Evolutionary conservation across 768 basidiomycete species (phyloP), one percentile per base, ranked within the genome.

Genomic region (Psilocybe subaeruginosa): DNA sequence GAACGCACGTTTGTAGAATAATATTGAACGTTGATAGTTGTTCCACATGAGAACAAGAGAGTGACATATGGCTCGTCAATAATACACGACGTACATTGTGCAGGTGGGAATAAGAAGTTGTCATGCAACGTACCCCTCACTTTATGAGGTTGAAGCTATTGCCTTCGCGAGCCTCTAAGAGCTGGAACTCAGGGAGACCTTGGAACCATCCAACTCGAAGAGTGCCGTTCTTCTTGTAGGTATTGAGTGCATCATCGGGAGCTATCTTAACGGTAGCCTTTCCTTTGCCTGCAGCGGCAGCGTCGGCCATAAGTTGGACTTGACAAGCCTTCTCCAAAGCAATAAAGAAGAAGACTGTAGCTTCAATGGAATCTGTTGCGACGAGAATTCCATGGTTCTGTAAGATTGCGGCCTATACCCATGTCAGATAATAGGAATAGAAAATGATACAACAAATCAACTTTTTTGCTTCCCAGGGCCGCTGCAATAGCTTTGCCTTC

Each of bases 401-500:
- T 48, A 80, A 68, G 37, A 81, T 80, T 43, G 76, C 76, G 14
- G 77, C 75, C 73, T 74, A 55, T 50, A 45, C 6, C 23, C 9
- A 46, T 56, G 54, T 59, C 35, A 61, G 41, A 63, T 51, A 58
- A 54, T 33, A 23, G 14, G 16, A 17, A 56, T 29, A 3, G 17
- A 19, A 47, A 39, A 12, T 50, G 23, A 50, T 8, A 27, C 16
- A 16, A 29, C 37, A 54, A 57, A 37, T 49, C 58, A 27, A 70
- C 72, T 69, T 78, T 77, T 59, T 77, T 78, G 9, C 68, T 65
- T 12, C 80, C 80, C 12, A 82, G 68, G 2, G 78, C 74, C 8
- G 70, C 65, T 7, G 81, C 80, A 57, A 85, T 85, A 35, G 78
- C 72, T 46, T 68, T 65, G 11, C 80, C 80, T 71, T 85, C 83